Evolutionary conservation across 2,329 filamentous ascomycete species (phyloP).

Genomic region (Eutypa lata): DNA sequence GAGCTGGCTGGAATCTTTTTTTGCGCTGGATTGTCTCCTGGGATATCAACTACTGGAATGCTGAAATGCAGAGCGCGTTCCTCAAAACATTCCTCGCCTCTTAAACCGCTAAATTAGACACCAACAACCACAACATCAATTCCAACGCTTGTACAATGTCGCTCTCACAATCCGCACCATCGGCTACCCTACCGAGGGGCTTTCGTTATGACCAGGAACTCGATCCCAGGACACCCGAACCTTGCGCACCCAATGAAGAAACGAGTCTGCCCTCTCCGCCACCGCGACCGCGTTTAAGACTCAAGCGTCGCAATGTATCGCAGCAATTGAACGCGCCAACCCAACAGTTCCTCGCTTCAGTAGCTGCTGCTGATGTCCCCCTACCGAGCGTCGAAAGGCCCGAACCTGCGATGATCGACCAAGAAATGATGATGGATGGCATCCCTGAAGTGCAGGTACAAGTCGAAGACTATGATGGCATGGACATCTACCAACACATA

Average conservation of each 20-base stretch:
- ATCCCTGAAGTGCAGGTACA: conserved; percentile 33
- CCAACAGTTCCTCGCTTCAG: conserved; percentile 64
- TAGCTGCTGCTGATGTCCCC: conserved; percentile 61
- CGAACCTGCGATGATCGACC: conserved; percentile 36
- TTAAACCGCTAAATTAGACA: not conserved
- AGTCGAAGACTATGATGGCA: conserved; percentile 29
- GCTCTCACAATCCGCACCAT: conserved; percentile 41
- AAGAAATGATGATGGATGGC: conserved; percentile 43
- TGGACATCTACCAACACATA: conserved; percentile 30
- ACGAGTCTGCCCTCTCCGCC: conserved; percentile 42
- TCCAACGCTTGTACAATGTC: conserved; percentile 33
- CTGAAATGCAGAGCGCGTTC: not conserved
- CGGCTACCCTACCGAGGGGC: conserved; percentile 40
- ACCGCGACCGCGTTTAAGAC: conserved; percentile 50
- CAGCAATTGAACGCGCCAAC: conserved; percentile 56
- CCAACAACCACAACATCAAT: conserved; percentile 8
- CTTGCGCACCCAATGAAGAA: conserved; percentile 33
- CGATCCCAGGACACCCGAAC: conserved; percentile 52
- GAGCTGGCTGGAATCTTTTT: not conserved
- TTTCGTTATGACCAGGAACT: conserved; percentile 36
- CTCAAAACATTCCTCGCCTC: not conserved
- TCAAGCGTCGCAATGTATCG: conserved; percentile 54
- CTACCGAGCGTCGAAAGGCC: conserved; percentile 63
- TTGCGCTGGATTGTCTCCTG: not conserved
- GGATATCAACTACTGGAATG: not conserved